Conservation (phyloP, 2,329 filamentous ascomycete species). For the Penicillium rolfsii region DNA sequence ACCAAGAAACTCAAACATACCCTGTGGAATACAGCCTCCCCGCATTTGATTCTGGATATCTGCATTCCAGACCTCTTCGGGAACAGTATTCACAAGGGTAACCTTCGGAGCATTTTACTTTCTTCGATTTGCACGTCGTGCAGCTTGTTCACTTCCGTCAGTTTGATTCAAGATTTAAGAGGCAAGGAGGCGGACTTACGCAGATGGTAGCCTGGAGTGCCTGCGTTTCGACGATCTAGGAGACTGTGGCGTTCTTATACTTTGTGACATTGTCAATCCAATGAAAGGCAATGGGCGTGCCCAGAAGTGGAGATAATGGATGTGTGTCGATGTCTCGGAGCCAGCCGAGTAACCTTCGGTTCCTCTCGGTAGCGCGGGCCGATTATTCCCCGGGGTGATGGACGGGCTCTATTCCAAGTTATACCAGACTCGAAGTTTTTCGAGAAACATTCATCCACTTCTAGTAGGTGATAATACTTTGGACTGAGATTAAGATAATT, state of each 20-base stretch:
- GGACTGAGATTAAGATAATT: too few species aligned
- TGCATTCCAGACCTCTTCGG: conserved; percentile 1
- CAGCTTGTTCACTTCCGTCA: background rate
- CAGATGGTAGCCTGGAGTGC: background rate
- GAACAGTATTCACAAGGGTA: background rate
- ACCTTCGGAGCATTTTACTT: background rate
- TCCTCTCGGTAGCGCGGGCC: conserved; percentile 1
- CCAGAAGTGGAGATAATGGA: background rate
- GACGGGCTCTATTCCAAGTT: background rate
- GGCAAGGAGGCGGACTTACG: background rate
- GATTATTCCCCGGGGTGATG: background rate
- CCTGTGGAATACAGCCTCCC: background rate
- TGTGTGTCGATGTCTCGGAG: background rate
- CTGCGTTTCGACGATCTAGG: background rate
- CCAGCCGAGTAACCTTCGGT: background rate
- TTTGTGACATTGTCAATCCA: background rate
- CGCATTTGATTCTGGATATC: background rate
- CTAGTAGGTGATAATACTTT: too few species aligned
- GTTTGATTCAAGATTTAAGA: background rate
- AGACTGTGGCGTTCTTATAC: background rate
- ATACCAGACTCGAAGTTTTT: too few species aligned
- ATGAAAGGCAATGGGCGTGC: background rate
- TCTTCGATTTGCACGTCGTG: conserved; percentile 2
- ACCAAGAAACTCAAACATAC: background rate
- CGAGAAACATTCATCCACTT: too few species aligned